Evolutionary conservation across 306 rosid genomes (phyloP).

Genomic region (Trifolium repens): DNA sequence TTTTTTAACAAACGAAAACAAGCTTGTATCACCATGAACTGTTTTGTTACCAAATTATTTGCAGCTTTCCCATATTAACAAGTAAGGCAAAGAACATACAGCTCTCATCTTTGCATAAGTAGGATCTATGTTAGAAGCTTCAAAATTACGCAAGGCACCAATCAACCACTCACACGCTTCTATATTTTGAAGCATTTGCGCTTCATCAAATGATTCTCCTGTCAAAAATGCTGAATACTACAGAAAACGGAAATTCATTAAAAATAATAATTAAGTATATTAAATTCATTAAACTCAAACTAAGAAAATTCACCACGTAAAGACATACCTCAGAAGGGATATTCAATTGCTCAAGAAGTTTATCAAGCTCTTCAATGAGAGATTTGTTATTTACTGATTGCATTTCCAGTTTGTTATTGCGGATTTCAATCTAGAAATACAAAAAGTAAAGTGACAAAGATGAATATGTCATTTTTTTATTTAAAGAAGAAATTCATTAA

Average conservation of each 20-base stretch:
- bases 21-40: conserved; percentile 11
- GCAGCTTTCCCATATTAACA: conserved; percentile 19
- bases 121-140: conserved; percentile 73
- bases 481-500: conserved; percentile 29
- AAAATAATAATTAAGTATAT: conserved; percentile 33
- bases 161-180: conserved; percentile 96
- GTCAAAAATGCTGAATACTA: conserved; percentile 84
- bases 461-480: conserved; percentile 17
- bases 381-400: conserved; percentile 83
- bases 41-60: conserved; percentile 11
- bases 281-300: conserved; percentile 37
- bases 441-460: conserved; percentile 38
- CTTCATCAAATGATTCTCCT: conserved; percentile 84
- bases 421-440: conserved; percentile 82
- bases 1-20: conserved; percentile 3
- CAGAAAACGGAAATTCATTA: conserved; percentile 53
- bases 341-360: conserved; percentile 75
- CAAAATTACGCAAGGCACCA: conserved; percentile 71
- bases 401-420: conserved; percentile 92
- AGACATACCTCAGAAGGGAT: conserved; percentile 86
- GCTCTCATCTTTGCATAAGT: conserved; percentile 78
- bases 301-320: conserved; percentile 12
- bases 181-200: conserved; percentile 69
- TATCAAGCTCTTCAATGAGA: conserved; percentile 86
- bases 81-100: conserved; percentile 61